Conservation (phyloP, 2,329 filamentous ascomycete genomes). For the Paramyrothecium sp. region DNA sequence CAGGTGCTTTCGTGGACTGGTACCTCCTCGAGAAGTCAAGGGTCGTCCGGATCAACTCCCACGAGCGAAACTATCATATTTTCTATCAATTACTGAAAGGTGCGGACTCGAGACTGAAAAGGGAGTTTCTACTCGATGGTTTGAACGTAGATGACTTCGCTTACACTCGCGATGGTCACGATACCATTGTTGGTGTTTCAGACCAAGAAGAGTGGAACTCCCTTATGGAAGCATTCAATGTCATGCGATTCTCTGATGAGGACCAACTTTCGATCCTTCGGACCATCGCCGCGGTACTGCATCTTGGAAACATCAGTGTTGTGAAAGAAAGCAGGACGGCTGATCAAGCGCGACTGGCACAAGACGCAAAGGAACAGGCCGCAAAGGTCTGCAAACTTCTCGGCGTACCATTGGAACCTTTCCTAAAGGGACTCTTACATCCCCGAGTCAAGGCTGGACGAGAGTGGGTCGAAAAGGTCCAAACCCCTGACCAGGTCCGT, state of each 20-base stretch:
- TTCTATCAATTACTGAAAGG: slow-evolving; percentile 95
- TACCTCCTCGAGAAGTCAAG: slow-evolving; percentile 98
- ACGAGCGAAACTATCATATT: slow-evolving; percentile 94
- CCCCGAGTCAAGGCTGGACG: slow-evolving; percentile 92
- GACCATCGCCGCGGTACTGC: slow-evolving; percentile 87
- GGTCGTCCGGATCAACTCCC: slow-evolving; percentile 82
- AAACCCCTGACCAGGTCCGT: slow-evolving; percentile 94
- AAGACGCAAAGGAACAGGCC: slow-evolving; percentile 72
- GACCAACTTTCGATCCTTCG: slow-evolving; percentile 82
- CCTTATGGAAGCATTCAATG: slow-evolving; percentile 85
- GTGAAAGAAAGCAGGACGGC: slow-evolving; percentile 86
- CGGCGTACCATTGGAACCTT: slow-evolving; percentile 80
- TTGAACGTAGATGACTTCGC: slow-evolving; percentile 82
- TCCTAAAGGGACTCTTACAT: slow-evolving; percentile 84
- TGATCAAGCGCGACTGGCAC: slow-evolving; percentile 82
- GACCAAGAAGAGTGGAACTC: slow-evolving; percentile 88
- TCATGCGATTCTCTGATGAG: slow-evolving; percentile 89
- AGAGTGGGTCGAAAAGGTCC: slow-evolving; percentile 98
- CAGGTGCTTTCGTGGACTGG: slow-evolving; percentile 97
- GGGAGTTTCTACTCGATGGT: slow-evolving; percentile 72
- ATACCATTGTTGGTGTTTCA: slow-evolving; percentile 85
- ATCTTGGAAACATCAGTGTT: slow-evolving; percentile 88
- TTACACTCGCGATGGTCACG: slow-evolving; percentile 89
- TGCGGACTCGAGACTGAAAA: slow-evolving; percentile 70
- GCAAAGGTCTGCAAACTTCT: slow-evolving; percentile 79